A percentile compares a stretch with the other conserved stretches of the same genome.
Conservation (phyloP, 306 rosid genomes). For the Astragalus membranaceus region DNA sequence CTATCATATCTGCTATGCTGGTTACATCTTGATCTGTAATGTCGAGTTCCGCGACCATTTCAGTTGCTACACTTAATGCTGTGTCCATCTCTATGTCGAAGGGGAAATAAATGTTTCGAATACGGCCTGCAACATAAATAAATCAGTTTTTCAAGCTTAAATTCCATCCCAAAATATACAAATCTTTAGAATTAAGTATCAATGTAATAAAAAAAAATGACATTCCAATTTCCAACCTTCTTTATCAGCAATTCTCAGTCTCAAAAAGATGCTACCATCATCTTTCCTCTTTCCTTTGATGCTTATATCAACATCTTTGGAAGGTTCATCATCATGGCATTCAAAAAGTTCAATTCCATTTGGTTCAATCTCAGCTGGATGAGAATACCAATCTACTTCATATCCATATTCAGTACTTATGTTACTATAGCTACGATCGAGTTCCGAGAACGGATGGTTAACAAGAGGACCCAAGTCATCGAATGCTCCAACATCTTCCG, state of each 20-base stretch:
- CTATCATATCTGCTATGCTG: conserved; percentile 90
- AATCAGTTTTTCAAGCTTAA: neutral
- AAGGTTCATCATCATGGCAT: conserved; percentile 55
- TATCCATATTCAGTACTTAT: conserved; percentile 38
- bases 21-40: conserved; percentile 81
- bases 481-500: conserved; percentile 26
- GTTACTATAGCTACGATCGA: conserved; percentile 33
- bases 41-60: conserved; percentile 92
- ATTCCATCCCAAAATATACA: conserved; percentile 3
- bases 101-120: conserved; percentile 79
- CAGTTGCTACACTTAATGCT: conserved; percentile 81
- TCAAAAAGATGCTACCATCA: conserved; percentile 61
- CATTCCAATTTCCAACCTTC: conserved; percentile 46
- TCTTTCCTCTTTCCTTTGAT: conserved; percentile 71
- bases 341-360: conserved; percentile 74
- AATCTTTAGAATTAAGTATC: neutral
- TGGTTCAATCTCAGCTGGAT: conserved; percentile 45
- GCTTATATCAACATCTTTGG: conserved; percentile 64
- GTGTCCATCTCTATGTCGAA: conserved; percentile 77
- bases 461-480: conserved; percentile 37
- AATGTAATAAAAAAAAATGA: neutral
- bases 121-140: conserved; percentile 47
- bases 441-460: conserved; percentile 43
- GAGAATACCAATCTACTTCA: conserved; percentile 56
- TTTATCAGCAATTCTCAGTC: conserved; percentile 87